phyloP scores from a whole-genome alignment of 2,329 filamentous ascomycete genomes.

The Aspergillus udagawae region DNA sequence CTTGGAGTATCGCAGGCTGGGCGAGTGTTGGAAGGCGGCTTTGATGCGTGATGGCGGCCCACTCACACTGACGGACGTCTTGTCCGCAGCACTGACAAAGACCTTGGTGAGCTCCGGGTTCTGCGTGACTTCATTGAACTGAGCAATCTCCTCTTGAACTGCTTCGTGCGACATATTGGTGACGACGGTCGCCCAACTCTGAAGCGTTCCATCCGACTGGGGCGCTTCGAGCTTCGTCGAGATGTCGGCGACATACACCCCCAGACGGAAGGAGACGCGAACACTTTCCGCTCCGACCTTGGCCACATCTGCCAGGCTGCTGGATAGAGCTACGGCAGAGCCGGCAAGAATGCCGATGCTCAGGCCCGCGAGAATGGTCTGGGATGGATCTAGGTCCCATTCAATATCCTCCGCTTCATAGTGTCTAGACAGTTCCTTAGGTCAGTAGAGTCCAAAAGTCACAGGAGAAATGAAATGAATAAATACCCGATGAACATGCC shows the following conservation, averaged over 20 bases:
- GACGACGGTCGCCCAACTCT: slow-evolving; percentile 12
- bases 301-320: slow-evolving; percentile 38
- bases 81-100: slow-evolving; percentile 16
- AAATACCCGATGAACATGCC: slow-evolving; percentile 44
- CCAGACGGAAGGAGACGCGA: slow-evolving; percentile 46
- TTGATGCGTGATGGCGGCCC: slow-evolving; percentile 21
- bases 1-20: slow-evolving; percentile 15
- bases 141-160: slow-evolving; percentile 8
- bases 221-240: slow-evolving; percentile 42
- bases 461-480: neutral
- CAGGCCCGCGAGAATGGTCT: slow-evolving; percentile 37
- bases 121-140: slow-evolving; percentile 2
- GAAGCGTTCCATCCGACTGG: slow-evolving; percentile 14
- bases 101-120: slow-evolving; percentile 16
- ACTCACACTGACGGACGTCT: slow-evolving; percentile 19
- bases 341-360: slow-evolving; percentile 45
- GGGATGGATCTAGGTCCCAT: slow-evolving; percentile 18
- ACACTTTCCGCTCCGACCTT: slow-evolving; percentile 41
- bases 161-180: slow-evolving; percentile 1
- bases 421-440: slow-evolving; percentile 17
- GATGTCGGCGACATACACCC: slow-evolving; percentile 40
- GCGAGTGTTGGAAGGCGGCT: slow-evolving; percentile 10
- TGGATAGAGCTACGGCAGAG: slow-evolving; percentile 41
- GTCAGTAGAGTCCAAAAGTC: too few relatives aligned
- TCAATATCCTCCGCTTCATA: slow-evolving; percentile 24